Evolutionary conservation across 164 flowering plant genomes (phyloP), one percentile per base, ranked within the genome.

Genomic region (Liquidambar formosana): DNA sequence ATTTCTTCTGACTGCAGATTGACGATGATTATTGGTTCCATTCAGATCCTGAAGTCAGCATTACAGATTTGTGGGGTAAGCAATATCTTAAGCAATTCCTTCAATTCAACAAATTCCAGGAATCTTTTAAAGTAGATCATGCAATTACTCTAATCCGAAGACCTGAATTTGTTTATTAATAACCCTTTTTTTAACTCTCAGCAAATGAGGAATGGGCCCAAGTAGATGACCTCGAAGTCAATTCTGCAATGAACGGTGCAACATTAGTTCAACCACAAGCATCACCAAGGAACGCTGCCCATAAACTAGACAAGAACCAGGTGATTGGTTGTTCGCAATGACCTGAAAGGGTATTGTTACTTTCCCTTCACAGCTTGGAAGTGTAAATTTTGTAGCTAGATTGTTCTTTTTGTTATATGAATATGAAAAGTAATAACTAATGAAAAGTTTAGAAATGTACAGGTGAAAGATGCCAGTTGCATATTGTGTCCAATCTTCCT

Each of bases 11-110:
- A 9, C 59, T 75, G 78, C 88, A 86, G 93, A 68, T 71, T 46
- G 84, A 79, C 26, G 84, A 85, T 66, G 96, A 90, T 65, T 90
- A 90, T 66, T 90, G 96, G 91, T 79, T 90, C 59, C 71, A 23
- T 22, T 80, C 90, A 52, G 86, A 87, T 64, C 71, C 65, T 33
- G 81, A 76, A 48, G 83, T 83, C 66, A 79, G 89, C 85, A 59
- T 80, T 47, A 73, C 87, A 5, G 85, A 86, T 68, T 71, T 90
- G 70, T 90, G 91, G 91, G 81, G 76, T 74, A 51, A 71, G 52
- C 54, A 62, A 44, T 12, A 22, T 43, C 12, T 18, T 19, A n/a
- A 52, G 18, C 49, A 41, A 18, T 70, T 15, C 26, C 8, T 61
- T 19, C 10, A 15, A 4, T 33, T 33, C 6, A 33, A 33, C 41